Evolutionary conservation across 352 stramenopile species (phyloP).

Genomic region (Globisporangium nodosum): DNA sequence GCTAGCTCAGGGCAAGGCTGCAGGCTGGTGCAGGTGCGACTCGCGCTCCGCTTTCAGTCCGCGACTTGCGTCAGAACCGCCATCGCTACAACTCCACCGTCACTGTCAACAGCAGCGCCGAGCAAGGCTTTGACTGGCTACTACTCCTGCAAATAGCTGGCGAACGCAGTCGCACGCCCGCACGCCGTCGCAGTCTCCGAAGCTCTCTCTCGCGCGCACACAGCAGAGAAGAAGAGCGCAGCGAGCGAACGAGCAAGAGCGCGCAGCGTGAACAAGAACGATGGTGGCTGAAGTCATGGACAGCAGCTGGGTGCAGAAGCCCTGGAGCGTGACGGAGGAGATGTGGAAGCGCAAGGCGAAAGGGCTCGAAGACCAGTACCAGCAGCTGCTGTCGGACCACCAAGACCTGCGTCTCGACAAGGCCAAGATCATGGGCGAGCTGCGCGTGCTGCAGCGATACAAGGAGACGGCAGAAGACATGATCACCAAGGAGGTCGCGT

Average conservation of each 20-base stretch:
- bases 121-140: too few relatives aligned
- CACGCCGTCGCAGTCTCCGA: neutral
- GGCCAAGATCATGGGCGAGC: constrained; percentile 57
- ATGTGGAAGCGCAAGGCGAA: constrained; percentile 77
- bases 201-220: neutral
- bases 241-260: neutral
- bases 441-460: constrained; percentile 66
- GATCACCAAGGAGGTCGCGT: constrained; percentile 45
- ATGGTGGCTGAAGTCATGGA: constrained; percentile 44
- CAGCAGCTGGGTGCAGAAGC: constrained; percentile 42
- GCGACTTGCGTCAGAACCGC: neutral
- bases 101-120: too few relatives aligned
- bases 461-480: constrained; percentile 69
- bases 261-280: neutral
- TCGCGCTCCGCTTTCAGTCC: neutral
- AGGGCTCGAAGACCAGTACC: constrained; percentile 63
- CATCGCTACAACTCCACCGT: neutral
- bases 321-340: constrained; percentile 69
- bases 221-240: neutral
- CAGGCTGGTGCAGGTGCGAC: neutral
- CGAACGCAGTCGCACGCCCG: too few relatives aligned
- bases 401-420: constrained; percentile 65
- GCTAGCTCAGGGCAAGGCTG: too few relatives aligned
- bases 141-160: too few relatives aligned
- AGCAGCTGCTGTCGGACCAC: constrained; percentile 56